Conservation (phyloP, 1,139 yeast species). For the Lodderomyces jiufengensis region DNA sequence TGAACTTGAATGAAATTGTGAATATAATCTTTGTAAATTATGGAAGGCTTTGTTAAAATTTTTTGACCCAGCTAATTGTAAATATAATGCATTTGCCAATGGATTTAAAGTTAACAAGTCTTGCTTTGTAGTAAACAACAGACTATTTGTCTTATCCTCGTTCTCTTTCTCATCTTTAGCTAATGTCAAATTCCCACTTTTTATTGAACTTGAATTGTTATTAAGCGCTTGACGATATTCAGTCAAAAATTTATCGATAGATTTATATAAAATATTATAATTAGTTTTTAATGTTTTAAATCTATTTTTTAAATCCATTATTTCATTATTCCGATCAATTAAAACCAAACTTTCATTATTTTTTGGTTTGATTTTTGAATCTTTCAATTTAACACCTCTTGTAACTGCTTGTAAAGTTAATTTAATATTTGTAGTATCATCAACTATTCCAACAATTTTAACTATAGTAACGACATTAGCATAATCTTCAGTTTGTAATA, state of each 20-base stretch:
- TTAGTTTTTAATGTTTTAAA: conserved; percentile 25
- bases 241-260: conserved; percentile 41
- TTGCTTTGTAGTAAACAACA: conserved; percentile 6
- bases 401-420: conserved; percentile 54
- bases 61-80: conserved; percentile 49
- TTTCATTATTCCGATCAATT: conserved; percentile 25
- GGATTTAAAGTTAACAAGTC: conserved; percentile 56
- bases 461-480: conserved; percentile 35
- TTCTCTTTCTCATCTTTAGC: conserved; percentile 10
- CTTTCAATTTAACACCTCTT: conserved; percentile 33
- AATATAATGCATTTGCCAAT: conserved; percentile 54
- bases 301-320: conserved; percentile 18
- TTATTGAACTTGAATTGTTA: conserved; percentile 7
- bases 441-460: conserved; percentile 47
- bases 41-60: conserved; percentile 42
- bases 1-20: conserved; percentile 18
- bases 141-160: conserved; percentile 5
- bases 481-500: conserved; percentile 8
- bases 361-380: conserved; percentile 2
- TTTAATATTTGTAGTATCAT: conserved; percentile 42
- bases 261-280: conserved; percentile 29
- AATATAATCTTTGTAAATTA: conserved; percentile 33
- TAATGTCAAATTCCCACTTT: conserved; percentile 10
- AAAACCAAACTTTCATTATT: conserved; percentile 29
- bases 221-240: conserved; percentile 34